Conservation (phyloP, 345 rosid species). For the Hibiscus mutabilis region DNA sequence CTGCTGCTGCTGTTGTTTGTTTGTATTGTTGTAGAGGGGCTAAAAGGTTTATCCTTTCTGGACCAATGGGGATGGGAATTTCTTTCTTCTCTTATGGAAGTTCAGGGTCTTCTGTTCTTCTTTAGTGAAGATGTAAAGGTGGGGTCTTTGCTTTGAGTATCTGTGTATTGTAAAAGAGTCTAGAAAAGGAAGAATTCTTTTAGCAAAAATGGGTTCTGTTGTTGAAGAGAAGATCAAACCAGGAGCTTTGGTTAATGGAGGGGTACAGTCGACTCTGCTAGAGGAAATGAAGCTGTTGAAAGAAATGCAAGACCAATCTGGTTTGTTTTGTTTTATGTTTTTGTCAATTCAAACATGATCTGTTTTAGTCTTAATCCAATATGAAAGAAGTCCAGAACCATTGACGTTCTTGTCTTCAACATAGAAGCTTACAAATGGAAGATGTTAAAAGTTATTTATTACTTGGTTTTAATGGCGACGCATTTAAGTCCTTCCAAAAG, state of each 20-base stretch:
- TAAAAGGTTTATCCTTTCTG: slow-evolving; percentile 15
- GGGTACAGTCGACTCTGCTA: slow-evolving; percentile 43
- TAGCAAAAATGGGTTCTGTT: slow-evolving; percentile 36
- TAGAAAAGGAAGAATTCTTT: slow-evolving; percentile 12
- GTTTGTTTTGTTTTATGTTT: slow-evolving; percentile 28
- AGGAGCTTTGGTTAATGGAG: slow-evolving; percentile 31
- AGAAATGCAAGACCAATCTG: slow-evolving; percentile 83
- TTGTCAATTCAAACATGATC: too few relatives aligned
- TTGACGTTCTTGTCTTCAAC: not conserved
- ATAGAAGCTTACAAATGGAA: not conserved
- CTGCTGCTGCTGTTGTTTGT: not conserved
- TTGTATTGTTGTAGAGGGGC: not conserved
- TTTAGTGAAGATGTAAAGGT: slow-evolving; percentile 14
- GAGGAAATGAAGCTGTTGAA: slow-evolving; percentile 92
- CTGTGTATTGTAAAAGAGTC: not conserved
- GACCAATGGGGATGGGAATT: slow-evolving; percentile 21
- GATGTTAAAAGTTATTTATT: not conserved
- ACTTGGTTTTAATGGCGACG: not conserved
- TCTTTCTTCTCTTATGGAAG: slow-evolving; percentile 14
- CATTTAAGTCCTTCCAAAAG: not conserved
- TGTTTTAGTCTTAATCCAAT: not conserved
- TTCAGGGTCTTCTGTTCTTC: not conserved
- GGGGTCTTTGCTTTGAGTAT: slow-evolving; percentile 1
- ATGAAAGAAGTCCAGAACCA: not conserved
- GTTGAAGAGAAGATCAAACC: slow-evolving; percentile 63